These are phyloP conservation scores for Pistacia atlantica DNA, from an alignment of 345 rosid species.

Conservation along the genomic window DNA sequence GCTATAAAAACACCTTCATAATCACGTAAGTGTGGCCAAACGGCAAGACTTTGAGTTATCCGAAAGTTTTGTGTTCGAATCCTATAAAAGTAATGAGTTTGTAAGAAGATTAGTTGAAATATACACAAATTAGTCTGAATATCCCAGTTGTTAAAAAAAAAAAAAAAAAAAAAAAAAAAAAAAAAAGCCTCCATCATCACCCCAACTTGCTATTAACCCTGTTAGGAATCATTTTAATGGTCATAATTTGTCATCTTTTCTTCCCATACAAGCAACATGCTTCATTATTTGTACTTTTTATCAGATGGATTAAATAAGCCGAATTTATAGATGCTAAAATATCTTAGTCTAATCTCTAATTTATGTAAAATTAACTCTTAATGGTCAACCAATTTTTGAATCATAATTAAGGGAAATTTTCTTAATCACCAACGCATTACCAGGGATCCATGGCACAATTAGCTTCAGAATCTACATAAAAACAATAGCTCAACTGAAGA, in stretches of 20 bases:
- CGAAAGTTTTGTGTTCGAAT: too few species aligned
- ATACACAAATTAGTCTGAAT: too few species aligned
- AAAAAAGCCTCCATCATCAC: neutral
- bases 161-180: too few species aligned
- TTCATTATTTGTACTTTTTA: neutral
- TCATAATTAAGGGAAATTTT: neutral
- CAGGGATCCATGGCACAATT: neutral
- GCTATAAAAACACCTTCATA: neutral
- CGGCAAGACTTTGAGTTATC: too few species aligned
- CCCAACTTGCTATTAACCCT: neutral
- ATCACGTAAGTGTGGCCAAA: too few species aligned
- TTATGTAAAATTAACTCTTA: neutral
- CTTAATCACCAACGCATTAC: neutral
- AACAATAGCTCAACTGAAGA: neutral
- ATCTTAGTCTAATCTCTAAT: neutral
- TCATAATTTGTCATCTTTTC: conserved; percentile 17
- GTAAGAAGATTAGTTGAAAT: too few species aligned
- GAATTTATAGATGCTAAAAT: too few species aligned
- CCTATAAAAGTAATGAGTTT: too few species aligned
- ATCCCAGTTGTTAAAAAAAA: too few species aligned
- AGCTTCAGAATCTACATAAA: neutral
- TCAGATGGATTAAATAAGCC: neutral
- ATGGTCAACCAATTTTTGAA: neutral
- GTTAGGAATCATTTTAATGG: neutral
- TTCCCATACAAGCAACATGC: conserved; percentile 9